phyloP scores from a whole-genome alignment of 257 asterid genomes.

The Solanum chiquidenum region DNA sequence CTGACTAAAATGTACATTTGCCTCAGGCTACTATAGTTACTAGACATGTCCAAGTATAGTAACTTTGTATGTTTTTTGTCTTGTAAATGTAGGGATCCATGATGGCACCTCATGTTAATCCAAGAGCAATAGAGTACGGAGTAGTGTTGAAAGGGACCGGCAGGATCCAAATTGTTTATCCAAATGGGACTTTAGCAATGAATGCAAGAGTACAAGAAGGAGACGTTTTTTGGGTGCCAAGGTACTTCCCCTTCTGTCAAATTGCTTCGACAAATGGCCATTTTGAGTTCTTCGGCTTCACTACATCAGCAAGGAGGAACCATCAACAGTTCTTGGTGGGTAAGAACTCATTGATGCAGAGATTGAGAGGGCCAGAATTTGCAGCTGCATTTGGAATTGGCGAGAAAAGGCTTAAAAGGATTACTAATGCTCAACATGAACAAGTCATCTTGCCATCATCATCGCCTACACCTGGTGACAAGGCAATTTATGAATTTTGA shows the following conservation, averaged over 20 bases:
- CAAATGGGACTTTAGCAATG: slow-evolving; percentile 77
- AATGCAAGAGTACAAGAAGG: slow-evolving; percentile 56
- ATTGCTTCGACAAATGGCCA: slow-evolving; percentile 64
- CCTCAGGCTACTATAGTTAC: neutral
- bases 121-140: slow-evolving; percentile 65
- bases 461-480: slow-evolving; percentile 26
- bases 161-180: slow-evolving; percentile 47
- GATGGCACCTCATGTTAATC: slow-evolving; percentile 94
- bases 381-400: slow-evolving; percentile 62
- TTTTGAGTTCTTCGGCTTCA: slow-evolving; percentile 83
- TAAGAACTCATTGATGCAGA: slow-evolving; percentile 38
- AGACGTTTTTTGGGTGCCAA: slow-evolving; percentile 66
- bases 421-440: slow-evolving; percentile 39
- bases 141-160: slow-evolving; percentile 57
- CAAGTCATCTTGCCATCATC: slow-evolving; percentile 49
- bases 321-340: slow-evolving; percentile 76
- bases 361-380: slow-evolving; percentile 47
- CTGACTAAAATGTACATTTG: neutral
- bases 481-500: slow-evolving; percentile 1
- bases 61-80: neutral
- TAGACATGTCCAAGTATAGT: neutral
- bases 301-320: slow-evolving; percentile 59
- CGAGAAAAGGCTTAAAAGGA: slow-evolving; percentile 31
- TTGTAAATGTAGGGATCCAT: slow-evolving; percentile 55
- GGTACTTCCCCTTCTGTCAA: slow-evolving; percentile 82